A percentile compares a stretch with the other conserved stretches of the same genome.
These are phyloP conservation scores for Verticillium tricorpus DNA, from an alignment of 2,329 filamentous ascomycete genomes.

Conservation along the genomic window DNA sequence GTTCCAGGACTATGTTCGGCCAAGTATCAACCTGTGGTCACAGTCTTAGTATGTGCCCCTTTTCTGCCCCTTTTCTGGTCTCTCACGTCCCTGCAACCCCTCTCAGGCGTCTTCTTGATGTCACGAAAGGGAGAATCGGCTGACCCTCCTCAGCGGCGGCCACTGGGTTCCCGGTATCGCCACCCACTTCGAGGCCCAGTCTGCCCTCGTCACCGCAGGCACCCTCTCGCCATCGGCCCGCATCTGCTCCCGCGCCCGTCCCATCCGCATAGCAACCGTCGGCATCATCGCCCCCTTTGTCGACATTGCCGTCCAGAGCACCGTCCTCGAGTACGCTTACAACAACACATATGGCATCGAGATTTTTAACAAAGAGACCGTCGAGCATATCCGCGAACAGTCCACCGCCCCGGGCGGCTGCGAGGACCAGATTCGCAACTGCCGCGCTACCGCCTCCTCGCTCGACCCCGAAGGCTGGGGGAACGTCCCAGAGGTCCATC, in stretches of 20 bases:
- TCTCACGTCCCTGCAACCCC: too few species aligned
- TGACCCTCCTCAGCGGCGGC: constrained; percentile 10
- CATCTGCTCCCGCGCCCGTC: constrained; percentile 1
- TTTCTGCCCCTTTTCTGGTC: not conserved
- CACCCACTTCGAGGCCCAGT: constrained; percentile 7
- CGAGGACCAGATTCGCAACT: constrained; percentile 3
- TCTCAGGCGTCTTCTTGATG: too few species aligned
- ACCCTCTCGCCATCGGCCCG: not conserved
- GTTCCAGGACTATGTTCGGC: constrained; percentile 34
- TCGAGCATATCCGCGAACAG: not conserved
- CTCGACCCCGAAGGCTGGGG: constrained; percentile 36
- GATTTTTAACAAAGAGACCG: not conserved
- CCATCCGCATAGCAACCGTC: constrained; percentile 10
- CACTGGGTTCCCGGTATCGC: constrained; percentile 14
- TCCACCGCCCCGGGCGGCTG: constrained; percentile 6
- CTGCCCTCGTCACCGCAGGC: not conserved
- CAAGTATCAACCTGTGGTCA: constrained; percentile 33
- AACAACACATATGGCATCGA: constrained; percentile 11
- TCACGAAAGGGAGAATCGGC: too few species aligned
- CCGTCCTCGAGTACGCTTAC: constrained; percentile 2
- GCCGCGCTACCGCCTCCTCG: constrained; percentile 19
- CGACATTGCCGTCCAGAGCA: constrained; percentile 5
- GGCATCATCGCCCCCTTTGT: constrained; percentile 11
- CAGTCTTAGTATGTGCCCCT: constrained; percentile 22
- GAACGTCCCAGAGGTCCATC: not conserved